Conservation (phyloP, 257 asterid genomes). For the Capsicum pubescens region DNA sequence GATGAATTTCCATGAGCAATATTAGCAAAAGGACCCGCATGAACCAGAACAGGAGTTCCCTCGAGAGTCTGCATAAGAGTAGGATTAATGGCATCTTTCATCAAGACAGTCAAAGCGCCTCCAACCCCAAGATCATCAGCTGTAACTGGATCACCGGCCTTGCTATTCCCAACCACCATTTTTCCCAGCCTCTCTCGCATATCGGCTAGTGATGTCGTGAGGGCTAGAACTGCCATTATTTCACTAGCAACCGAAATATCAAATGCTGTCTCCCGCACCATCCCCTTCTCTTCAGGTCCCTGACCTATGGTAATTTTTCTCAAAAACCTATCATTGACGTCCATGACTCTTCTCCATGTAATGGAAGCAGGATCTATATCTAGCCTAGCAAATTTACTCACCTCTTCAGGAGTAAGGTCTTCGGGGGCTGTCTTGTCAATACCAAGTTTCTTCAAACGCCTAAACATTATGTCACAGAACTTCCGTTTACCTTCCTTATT, state of each 20-base stretch:
- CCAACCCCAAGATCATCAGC: slow-evolving; percentile 98
- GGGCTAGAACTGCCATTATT: slow-evolving; percentile 98
- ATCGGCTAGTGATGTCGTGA: slow-evolving; percentile 84
- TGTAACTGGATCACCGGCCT: slow-evolving; percentile 87
- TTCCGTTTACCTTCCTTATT: slow-evolving; percentile 78
- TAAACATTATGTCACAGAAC: slow-evolving; percentile 76
- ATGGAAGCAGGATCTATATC: slow-evolving; percentile 87
- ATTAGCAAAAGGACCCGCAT: slow-evolving; percentile 96
- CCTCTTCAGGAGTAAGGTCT: slow-evolving; percentile 88
- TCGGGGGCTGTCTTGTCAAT: slow-evolving; percentile 80
- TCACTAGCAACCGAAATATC: slow-evolving; percentile 97
- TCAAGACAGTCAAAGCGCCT: slow-evolving; percentile 90
- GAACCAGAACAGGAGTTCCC: slow-evolving; percentile 95
- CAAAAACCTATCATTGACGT: slow-evolving; percentile 90
- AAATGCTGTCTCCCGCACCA: slow-evolving; percentile 94
- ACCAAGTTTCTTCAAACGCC: slow-evolving; percentile 84
- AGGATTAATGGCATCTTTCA: slow-evolving; percentile 97
- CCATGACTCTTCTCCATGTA: slow-evolving; percentile 99
- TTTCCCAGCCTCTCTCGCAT: slow-evolving; percentile 98
- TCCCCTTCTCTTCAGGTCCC: slow-evolving; percentile 99
- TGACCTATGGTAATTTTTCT: slow-evolving; percentile 89
- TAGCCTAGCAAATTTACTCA: slow-evolving; percentile 83
- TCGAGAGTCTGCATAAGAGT: slow-evolving; percentile 98
- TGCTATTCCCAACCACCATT: slow-evolving; percentile 97
- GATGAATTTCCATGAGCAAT: slow-evolving; percentile 98